Percentiles rank a stretch among this genome's conserved stretches.
phyloP scores from a whole-genome alignment of 495 filamentous ascomycete species.

The Echria macrotheca region DNA sequence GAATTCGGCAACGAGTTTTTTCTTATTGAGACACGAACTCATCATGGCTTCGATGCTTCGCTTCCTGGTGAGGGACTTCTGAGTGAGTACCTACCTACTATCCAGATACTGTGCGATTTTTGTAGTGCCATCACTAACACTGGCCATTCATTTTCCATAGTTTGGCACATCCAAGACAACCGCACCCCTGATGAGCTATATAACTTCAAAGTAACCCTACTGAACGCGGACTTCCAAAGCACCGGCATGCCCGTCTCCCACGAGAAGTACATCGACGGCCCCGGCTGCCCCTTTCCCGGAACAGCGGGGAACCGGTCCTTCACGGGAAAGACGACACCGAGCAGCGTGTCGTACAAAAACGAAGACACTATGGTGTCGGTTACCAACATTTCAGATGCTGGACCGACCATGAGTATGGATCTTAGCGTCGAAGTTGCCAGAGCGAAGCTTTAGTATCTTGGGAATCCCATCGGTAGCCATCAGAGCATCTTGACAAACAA shows the following conservation, averaged over 20 bases:
- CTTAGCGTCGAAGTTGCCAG: too few species aligned
- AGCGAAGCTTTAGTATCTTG: too few species aligned
- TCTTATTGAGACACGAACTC: conserved; percentile 9
- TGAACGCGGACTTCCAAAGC: background rate
- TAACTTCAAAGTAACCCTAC: background rate
- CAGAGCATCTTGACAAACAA: too few species aligned
- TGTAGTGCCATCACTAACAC: too few species aligned
- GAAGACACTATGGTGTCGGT: background rate
- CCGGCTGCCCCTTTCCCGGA: background rate
- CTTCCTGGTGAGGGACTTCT: conserved; percentile 1
- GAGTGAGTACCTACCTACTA: too few species aligned
- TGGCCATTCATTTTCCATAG: too few species aligned
- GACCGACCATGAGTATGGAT: too few species aligned
- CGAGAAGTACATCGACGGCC: background rate
- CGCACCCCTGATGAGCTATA: background rate
- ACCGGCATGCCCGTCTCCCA: too few species aligned
- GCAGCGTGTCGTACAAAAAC: background rate
- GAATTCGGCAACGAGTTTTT: conserved; percentile 8
- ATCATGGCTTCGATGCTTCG: background rate
- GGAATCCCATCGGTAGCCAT: too few species aligned
- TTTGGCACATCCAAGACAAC: background rate
- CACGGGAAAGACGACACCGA: background rate
- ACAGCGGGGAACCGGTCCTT: background rate
- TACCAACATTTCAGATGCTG: background rate
- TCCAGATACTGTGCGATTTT: too few species aligned